Evolutionary conservation across 768 basidiomycete genomes (phyloP).

Genomic region (Termitomyces sp.): DNA sequence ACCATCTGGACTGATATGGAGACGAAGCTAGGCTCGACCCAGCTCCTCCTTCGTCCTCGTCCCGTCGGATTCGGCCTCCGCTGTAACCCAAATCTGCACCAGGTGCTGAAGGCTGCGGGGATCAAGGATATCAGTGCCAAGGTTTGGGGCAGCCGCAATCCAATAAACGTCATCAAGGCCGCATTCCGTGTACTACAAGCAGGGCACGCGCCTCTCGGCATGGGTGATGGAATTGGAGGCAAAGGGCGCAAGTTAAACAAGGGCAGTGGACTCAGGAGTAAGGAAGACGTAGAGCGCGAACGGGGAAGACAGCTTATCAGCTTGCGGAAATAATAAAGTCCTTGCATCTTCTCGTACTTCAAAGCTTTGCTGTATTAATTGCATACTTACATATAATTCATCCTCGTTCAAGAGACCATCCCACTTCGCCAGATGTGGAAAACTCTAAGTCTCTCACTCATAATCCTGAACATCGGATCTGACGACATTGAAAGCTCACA

Average conservation of each 20-base stretch:
- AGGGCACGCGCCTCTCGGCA: constrained; percentile 70
- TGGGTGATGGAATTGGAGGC: constrained; percentile 83
- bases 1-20: constrained; percentile 93
- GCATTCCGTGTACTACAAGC: constrained; percentile 79
- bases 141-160: constrained; percentile 90
- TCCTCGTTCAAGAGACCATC: background rate
- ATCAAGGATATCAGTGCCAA: constrained; percentile 95
- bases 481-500: background rate
- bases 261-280: constrained; percentile 64
- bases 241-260: constrained; percentile 65
- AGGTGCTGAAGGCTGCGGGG: constrained; percentile 87
- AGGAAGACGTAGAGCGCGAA: constrained; percentile 72
- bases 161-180: constrained; percentile 81
- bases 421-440: background rate
- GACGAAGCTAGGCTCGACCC: constrained; percentile 79
- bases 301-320: constrained; percentile 75
- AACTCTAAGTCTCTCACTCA: too few species aligned
- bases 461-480: background rate
- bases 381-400: background rate
- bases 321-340: constrained; percentile 39
- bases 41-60: constrained; percentile 72
- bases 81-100: constrained; percentile 85
- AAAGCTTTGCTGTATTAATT: background rate
- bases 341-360: background rate
- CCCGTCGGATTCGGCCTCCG: constrained; percentile 90